Conservation (phyloP, 2,329 filamentous ascomycete species). For the Camptophora hylomeconis region DNA sequence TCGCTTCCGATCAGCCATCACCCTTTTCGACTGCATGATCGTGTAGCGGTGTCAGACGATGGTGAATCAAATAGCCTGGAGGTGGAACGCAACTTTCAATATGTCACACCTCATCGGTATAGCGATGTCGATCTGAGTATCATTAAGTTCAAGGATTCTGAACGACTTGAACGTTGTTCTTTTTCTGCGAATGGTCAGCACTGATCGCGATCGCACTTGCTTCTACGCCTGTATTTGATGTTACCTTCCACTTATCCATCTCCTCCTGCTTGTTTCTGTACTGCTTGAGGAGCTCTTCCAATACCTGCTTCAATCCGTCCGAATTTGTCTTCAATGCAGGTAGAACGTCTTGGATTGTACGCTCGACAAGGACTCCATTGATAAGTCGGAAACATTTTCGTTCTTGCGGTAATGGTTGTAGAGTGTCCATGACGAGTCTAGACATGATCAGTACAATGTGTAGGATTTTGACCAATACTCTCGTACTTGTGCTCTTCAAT, state of each 20-base stretch:
- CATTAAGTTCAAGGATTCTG: conserved; percentile 22
- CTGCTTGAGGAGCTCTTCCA: conserved; percentile 90
- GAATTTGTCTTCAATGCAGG: conserved; percentile 87
- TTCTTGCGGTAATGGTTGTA: conserved; percentile 67
- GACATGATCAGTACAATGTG: conserved; percentile 7
- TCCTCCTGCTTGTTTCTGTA: conserved; percentile 92
- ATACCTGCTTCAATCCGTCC: conserved; percentile 82
- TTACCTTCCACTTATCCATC: conserved; percentile 96
- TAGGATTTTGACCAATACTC: neutral
- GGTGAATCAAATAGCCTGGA: neutral
- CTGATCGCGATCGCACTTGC: conserved; percentile 2
- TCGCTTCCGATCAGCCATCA: neutral
- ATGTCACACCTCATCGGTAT: no score
- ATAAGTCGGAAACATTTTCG: conserved; percentile 99
- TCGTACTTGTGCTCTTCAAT: conserved; percentile 94
- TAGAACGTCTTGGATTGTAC: conserved; percentile 83
- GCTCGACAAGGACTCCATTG: conserved; percentile 88
- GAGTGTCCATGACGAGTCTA: conserved; percentile 86
- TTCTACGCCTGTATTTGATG: conserved; percentile 1
- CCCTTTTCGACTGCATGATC: neutral
- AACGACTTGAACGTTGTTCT: conserved; percentile 37
- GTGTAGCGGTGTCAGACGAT: neutral
- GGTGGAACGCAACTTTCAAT: no score
- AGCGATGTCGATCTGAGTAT: neutral
- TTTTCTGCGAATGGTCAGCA: conserved; percentile 26